Base-by-base conservation (phyloP, 139 green algal species). In the Auxenochlorella pyrenoidosa region DNA sequence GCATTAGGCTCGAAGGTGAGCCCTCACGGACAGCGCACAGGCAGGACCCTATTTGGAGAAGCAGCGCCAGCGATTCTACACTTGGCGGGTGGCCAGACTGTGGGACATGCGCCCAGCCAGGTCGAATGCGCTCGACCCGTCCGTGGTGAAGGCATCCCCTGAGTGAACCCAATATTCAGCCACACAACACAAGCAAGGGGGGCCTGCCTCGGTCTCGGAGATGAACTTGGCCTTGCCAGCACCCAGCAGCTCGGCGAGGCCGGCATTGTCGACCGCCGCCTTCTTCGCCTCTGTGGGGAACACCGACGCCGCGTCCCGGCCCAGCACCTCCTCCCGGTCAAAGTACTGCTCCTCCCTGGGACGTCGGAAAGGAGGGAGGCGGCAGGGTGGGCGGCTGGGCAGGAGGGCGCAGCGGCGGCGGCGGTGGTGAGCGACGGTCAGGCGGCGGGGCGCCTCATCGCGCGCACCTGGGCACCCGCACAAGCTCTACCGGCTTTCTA, bases 271-370 rank as follows among this genome's bases (percentile, higher is more conserved):
- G 43, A 21, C 59, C 8, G 75, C 84, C 22, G 38, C 71, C 80
- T 87, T 78, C 34, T 91, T 82, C 6, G 80, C 43, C 16, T 94
- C 85, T 1, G 54, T 94, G 22, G 95, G 95, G 79, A 97, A 97
- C 40, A 97, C 95, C 1, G 90, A 94, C 3, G 87, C 36, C 19
- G 87, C 80, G 44, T 96, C 94, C 1, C 95, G 90, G 10, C 95
- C 95, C 36, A 97, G 85, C 6, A 96, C 89, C 38, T 86, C 90
- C 80, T 97, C 94, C 21, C 89, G 41, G 13, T 96, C 92, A 63
- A 91, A 95, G 6, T 93, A 71, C 70, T 90, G 78, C 85, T 97
- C 94, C 85, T 96, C 88, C 85, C 95, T 97, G 93, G 38, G 72
- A 15, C 51, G 51, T 18, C 66, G 5, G 79, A 58, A 2, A 73